A percentile compares a stretch with the other conserved stretches of the same genome.
Evolutionary conservation across 306 rosid genomes (phyloP).

Genomic region (Myrica gale): DNA sequence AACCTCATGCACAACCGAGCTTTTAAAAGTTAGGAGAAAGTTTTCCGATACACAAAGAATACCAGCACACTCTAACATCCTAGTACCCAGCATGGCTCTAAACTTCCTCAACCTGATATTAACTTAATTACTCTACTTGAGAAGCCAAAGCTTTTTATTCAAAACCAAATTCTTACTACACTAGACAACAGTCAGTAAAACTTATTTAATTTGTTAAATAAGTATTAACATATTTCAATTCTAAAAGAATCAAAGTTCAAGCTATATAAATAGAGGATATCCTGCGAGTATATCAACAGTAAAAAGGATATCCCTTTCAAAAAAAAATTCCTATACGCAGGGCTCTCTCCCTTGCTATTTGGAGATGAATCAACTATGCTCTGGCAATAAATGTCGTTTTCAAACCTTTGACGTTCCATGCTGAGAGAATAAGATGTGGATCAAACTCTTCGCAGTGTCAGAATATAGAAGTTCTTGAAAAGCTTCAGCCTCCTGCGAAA

Average conservation of each 20-base stretch:
- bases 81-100: neutral
- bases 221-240: neutral
- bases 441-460: constrained; percentile 71
- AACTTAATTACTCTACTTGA: neutral
- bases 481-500: constrained; percentile 81
- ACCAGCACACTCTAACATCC: neutral
- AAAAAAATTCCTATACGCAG: neutral
- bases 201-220: constrained; percentile 4
- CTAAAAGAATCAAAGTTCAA: constrained; percentile 6
- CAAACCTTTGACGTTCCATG: constrained; percentile 93
- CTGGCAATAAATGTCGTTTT: neutral
- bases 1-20: neutral
- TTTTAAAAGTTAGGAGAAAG: neutral
- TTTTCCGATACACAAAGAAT: neutral
- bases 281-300: constrained; percentile 1
- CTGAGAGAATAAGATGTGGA: constrained; percentile 85
- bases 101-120: neutral
- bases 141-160: neutral
- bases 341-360: neutral
- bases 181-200: too few relatives aligned
- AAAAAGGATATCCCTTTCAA: neutral
- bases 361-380: neutral
- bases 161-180: neutral
- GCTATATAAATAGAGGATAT: neutral
- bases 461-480: constrained; percentile 62